Percentiles rank a stretch among this genome's conserved stretches.
phyloP scores from a whole-genome alignment of 2,329 filamentous ascomycete species.

The Shiraia sp. region DNA sequence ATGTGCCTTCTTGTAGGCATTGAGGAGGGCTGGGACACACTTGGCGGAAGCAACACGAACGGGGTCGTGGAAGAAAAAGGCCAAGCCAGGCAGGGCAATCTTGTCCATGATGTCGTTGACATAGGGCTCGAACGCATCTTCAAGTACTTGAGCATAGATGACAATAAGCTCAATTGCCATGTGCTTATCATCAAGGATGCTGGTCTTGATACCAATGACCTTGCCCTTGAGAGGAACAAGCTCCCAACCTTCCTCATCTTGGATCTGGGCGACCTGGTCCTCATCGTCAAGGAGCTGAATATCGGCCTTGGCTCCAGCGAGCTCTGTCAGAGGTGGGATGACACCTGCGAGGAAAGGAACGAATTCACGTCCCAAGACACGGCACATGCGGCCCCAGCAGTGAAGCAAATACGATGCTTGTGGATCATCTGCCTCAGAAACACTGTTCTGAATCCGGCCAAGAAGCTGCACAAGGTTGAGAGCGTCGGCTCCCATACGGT shows the following conservation, averaged over 20 bases:
- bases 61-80: slow-evolving; percentile 99
- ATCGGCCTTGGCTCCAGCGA: slow-evolving; percentile 93
- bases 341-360: slow-evolving; percentile 89
- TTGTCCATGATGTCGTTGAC: slow-evolving; percentile 94
- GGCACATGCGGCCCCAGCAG: slow-evolving; percentile 99
- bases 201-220: slow-evolving; percentile 97
- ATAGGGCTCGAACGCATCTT: slow-evolving; percentile 88
- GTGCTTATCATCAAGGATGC: slow-evolving; percentile 96
- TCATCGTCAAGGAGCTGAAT: slow-evolving; percentile 96
- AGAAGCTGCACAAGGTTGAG: slow-evolving; percentile 85
- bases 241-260: slow-evolving; percentile 97
- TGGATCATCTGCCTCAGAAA: slow-evolving; percentile 89
- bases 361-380: slow-evolving; percentile 88
- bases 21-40: slow-evolving; percentile 88
- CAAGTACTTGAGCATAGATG: slow-evolving; percentile 95
- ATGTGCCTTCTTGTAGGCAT: slow-evolving; percentile 91
- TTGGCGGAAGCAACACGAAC: slow-evolving; percentile 94
- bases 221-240: slow-evolving; percentile 95
- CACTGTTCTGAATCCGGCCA: slow-evolving; percentile 77
- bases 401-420: slow-evolving; percentile 97
- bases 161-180: slow-evolving; percentile 99
- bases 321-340: slow-evolving; percentile 88
- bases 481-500: slow-evolving; percentile 86
- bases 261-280: slow-evolving; percentile 87
- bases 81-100: slow-evolving; percentile 88